phyloP scores from a whole-genome alignment of 208 protist species.

The Acanthamoeba royreba region DNA sequence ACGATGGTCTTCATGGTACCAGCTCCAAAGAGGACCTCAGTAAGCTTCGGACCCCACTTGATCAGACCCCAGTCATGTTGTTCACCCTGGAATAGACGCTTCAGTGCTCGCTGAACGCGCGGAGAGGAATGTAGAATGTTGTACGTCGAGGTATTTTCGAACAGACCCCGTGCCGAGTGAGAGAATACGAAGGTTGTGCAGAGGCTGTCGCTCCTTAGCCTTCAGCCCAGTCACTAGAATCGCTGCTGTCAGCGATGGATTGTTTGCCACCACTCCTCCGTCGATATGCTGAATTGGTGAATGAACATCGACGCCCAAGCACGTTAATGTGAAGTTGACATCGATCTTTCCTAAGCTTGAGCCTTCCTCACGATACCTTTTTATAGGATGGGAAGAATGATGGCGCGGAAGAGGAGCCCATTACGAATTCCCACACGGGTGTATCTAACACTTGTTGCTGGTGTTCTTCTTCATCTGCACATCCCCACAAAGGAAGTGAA shows the following conservation, averaged over 20 bases:
- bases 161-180: not conserved
- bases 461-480: not conserved
- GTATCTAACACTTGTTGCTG: not conserved
- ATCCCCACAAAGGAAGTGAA: not conserved
- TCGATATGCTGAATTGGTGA: not conserved
- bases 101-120: not conserved
- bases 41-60: slow-evolving; percentile 38
- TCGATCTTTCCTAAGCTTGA: too few relatives aligned
- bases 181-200: slow-evolving; percentile 9
- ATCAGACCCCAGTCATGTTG: slow-evolving; percentile 41
- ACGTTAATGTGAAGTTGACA: not conserved
- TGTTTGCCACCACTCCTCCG: slow-evolving; percentile 18
- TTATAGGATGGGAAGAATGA: slow-evolving; percentile 39
- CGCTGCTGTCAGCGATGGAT: slow-evolving; percentile 23
- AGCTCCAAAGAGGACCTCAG: not conserved
- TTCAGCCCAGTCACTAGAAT: not conserved
- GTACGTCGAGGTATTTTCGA: not conserved
- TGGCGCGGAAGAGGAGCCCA: not conserved
- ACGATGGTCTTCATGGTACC: not conserved
- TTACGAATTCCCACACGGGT: slow-evolving; percentile 21
- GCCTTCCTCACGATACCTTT: too few relatives aligned
- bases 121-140: not conserved
- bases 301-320: not conserved
- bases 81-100: not conserved
- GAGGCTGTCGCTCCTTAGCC: not conserved